Evolutionary conservation across 208 protist species (phyloP), one percentile per base, ranked within the genome.

Genomic region (Leishmania major): DNA sequence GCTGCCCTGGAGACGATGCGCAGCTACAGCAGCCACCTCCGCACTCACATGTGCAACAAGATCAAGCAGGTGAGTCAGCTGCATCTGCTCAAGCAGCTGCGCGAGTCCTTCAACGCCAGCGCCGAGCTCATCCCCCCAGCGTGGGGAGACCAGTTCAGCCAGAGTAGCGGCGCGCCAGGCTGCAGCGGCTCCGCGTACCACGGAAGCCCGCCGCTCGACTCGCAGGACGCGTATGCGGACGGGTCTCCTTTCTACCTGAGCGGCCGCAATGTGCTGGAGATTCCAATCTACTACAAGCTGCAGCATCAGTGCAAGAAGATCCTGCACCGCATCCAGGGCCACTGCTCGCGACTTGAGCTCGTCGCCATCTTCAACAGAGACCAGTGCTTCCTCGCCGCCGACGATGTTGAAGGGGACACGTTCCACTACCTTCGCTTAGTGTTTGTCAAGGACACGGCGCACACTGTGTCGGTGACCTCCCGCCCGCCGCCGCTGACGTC

Each of bases 241-340:
- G 77, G 11, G 45, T 81, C 85, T 66, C 87, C 84, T 5, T 96
- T 96, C 78, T 91, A 94, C 72, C 82, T 95, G 53, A 87, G 79
- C 2, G 95, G 95, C 19, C 80, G 70, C 51, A 93, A 90, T 47
- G 88, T 95, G 51, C 83, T 96, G 22, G 88, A 92, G 75, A 93
- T 98, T 69, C 95, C 95, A 0, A 89, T 98, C 45, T 96, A 98
- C 87, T 96, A 96, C 88, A 98, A 96, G 81, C 81, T 98, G 70
- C 95, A 98, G 86, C 92, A 98, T 79, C 92, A 98, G 77, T 95
- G 93, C 83, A 90, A 90, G 75, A 95, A 92, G 73, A 89, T 96
- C 51, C 88, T 96, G 49, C 85, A 87, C 15, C 88, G 91, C 71
- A 95, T 98, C 70, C 81, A 88, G 17, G 89, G 84, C 59, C 94